phyloP scores from a whole-genome alignment of 164 flowering plant species.

The Nymphaea colorata region DNA sequence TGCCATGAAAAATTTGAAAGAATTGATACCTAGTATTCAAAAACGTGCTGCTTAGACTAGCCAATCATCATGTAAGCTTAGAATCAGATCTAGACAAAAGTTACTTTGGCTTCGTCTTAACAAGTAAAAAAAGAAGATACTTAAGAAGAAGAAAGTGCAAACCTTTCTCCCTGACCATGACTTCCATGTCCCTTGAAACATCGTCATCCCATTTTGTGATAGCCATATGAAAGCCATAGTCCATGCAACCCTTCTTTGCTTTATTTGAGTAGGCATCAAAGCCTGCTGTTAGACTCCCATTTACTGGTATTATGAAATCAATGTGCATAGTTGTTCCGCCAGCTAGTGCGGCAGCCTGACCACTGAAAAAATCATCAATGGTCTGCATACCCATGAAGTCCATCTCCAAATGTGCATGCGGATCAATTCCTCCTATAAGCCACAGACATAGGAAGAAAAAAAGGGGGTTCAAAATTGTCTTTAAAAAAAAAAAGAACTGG shows the following conservation, averaged over 20 bases:
- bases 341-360: conserved; percentile 97
- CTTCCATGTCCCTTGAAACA: conserved; percentile 85
- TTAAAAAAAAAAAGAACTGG: neutral
- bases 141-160: conserved; percentile 3
- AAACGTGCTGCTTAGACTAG: neutral
- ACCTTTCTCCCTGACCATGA: conserved; percentile 95
- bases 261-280: conserved; percentile 54
- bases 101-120: neutral
- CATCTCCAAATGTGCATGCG: conserved; percentile 83
- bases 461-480: neutral
- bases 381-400: conserved; percentile 71
- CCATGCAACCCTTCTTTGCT: conserved; percentile 71
- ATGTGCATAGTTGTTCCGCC: conserved; percentile 99
- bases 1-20: conserved; percentile 93
- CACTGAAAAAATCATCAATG: conserved; percentile 90
- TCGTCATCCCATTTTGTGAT: conserved; percentile 82
- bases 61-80: too few species aligned
- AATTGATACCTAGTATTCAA: conserved; percentile 59
- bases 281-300: conserved; percentile 71
- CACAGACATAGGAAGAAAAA: neutral
- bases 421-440: conserved; percentile 90
- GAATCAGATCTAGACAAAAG: neutral
- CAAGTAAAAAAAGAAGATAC: neutral
- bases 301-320: conserved; percentile 84
- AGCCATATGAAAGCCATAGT: conserved; percentile 98